Percentiles rank a stretch among this genome's conserved stretches.
Evolutionary conservation across 2,329 filamentous ascomycete genomes (phyloP).

Genomic region (Didymella segeticola): DNA sequence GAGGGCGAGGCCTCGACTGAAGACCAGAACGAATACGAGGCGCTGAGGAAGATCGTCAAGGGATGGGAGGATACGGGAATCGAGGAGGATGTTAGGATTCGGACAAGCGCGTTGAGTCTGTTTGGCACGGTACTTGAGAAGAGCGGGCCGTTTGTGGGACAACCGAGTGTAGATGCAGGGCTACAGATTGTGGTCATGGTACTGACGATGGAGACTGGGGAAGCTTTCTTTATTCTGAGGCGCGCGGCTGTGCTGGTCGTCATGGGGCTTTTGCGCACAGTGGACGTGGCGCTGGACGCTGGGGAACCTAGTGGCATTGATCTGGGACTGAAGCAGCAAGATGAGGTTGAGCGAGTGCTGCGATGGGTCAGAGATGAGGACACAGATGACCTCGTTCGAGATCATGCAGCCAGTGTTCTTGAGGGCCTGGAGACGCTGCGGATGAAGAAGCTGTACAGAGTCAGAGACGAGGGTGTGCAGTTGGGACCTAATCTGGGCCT

Average conservation of each 20-base stretch:
- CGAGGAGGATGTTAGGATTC: conserved; percentile 72
- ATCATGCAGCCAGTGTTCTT: conserved; percentile 70
- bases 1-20: conserved; percentile 29
- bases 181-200: conserved; percentile 70
- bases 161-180: conserved; percentile 49
- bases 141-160: conserved; percentile 53
- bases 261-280: conserved; percentile 65
- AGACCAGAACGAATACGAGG: conserved; percentile 49
- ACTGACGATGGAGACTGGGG: conserved; percentile 66
- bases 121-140: conserved; percentile 67
- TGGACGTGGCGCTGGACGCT: conserved; percentile 59
- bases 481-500: conserved; percentile 39
- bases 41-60: conserved; percentile 66
- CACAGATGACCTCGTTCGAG: conserved; percentile 70
- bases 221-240: conserved; percentile 69
- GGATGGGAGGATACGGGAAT: conserved; percentile 72
- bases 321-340: conserved; percentile 61
- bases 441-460: conserved; percentile 59
- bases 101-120: conserved; percentile 72
- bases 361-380: conserved; percentile 71
- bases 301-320: conserved; percentile 52
- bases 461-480: conserved; percentile 33
- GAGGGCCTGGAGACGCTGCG: conserved; percentile 71
- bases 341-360: conserved; percentile 68
- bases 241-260: conserved; percentile 71